These are phyloP conservation scores for Aristolochia fimbriata DNA, from an alignment of 164 flowering plant genomes.

Conservation along the genomic window DNA sequence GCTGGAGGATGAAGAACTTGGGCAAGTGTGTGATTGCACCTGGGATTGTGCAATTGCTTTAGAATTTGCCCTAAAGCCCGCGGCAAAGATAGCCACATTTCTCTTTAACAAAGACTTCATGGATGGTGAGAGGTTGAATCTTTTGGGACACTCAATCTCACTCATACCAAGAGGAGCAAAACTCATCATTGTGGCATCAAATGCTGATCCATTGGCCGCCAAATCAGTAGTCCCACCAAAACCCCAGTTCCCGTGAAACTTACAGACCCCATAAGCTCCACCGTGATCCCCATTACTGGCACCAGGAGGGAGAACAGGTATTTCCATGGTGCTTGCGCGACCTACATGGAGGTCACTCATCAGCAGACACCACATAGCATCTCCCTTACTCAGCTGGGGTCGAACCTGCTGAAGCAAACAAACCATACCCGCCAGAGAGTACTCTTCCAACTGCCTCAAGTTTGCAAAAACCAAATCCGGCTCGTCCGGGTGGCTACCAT, in stretches of 20 bases:
- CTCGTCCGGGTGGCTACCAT: conserved; percentile 34
- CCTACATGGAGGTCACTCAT: conserved; percentile 94
- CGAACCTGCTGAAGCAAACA: conserved; percentile 67
- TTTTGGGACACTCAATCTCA: conserved; percentile 68
- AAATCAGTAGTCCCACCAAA: conserved; percentile 32
- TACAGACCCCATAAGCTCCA: conserved; percentile 43
- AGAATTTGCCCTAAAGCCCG: conserved; percentile 62
- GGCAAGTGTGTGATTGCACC: conserved; percentile 29
- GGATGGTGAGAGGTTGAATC: conserved; percentile 76
- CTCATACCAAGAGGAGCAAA: conserved; percentile 30
- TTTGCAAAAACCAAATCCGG: conserved; percentile 40
- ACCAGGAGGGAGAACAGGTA: conserved; percentile 35
- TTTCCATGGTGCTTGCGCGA: conserved; percentile 69
- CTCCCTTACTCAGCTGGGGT: conserved; percentile 78
- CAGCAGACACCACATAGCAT: conserved; percentile 96
- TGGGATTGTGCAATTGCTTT: conserved; percentile 28
- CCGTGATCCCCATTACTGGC: conserved; percentile 21
- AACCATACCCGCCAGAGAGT: conserved; percentile 71
- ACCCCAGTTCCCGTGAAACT: conserved; percentile 85
- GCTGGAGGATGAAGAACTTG: conserved; percentile 18
- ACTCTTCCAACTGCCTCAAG: conserved; percentile 82
- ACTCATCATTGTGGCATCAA: conserved; percentile 28
- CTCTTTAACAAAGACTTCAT: conserved; percentile 67
- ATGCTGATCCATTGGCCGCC: conserved; percentile 23
- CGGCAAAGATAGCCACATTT: conserved; percentile 78